Base-by-base conservation (phyloP, 495 filamentous ascomycete species). In the Lophiostoma macrostomum region DNA sequence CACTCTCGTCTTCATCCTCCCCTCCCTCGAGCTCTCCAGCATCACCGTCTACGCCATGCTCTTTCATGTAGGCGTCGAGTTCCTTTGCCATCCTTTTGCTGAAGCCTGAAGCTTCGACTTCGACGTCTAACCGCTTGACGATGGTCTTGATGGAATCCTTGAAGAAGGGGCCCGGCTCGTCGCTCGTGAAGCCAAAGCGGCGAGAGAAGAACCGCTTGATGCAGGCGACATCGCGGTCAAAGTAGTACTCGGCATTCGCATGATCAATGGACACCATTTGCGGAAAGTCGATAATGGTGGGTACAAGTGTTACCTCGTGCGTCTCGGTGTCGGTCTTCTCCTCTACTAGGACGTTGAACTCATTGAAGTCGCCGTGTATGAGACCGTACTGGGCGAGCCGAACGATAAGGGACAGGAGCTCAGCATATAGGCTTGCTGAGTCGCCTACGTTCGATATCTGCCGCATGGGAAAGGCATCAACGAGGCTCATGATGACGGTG, bases 321-420 rank as follows among this genome's bases (percentile, higher is more conserved):
- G 19, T 39, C 36, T 53, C 40, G 5, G 16, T 28, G 31, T 51
- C 46, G 6, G n/a, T 12, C 18, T 30, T 52, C 46, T 64, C 90
- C 58, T 90, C 83, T 69, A 97, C 83, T 16, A 99, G 76, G 51
- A 99, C 88, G 65, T 99, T 99, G 76, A 99, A 99, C 72, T 97
- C 94, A 73, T 99, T 99, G 74, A 95, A 97, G 67, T 99, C 93
- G 58, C 93, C 94, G 68, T 99, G 93, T 46, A 99, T 97, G 49
- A 99, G 72, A 6, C 93, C 94, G 61, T 86, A 83, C 24, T 79
- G 76, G n/a, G 93, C 93, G 20, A 99, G 77, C 41, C 81, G 75
- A 35, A 99, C 67, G 53, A 96, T 88, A 54, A 96, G 80, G 45
- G 83, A 79, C 68, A 99, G 94, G 45, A 99, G 73, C 44, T 95